phyloP scores from a whole-genome alignment of 1,139 yeast genomes.

The Candida frijolesensis region DNA sequence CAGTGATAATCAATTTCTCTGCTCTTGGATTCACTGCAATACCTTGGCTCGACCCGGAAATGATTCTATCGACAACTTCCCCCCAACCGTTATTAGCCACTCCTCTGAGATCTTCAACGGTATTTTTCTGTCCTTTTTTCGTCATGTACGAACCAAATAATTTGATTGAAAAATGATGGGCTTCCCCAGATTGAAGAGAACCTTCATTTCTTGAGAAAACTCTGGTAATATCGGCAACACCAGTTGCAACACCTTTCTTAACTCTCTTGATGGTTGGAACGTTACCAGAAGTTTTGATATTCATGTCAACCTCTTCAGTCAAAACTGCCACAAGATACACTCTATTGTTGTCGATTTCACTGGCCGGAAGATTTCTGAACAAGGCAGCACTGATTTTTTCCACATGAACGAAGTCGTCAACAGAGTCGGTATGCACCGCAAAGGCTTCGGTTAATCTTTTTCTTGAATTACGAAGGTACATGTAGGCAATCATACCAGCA shows the following conservation, averaged over 20 bases:
- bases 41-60: constrained; percentile 75
- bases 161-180: constrained; percentile 72
- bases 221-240: constrained; percentile 83
- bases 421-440: constrained; percentile 63
- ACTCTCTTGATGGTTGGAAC: constrained; percentile 44
- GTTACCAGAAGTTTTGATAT: constrained; percentile 23
- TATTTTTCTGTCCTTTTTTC: constrained; percentile 30
- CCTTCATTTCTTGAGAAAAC: constrained; percentile 71
- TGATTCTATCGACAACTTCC: constrained; percentile 76
- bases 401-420: constrained; percentile 59
- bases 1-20: constrained; percentile 66
- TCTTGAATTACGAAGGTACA: constrained; percentile 68
- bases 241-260: constrained; percentile 85
- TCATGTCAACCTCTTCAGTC: constrained; percentile 58
- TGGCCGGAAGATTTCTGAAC: constrained; percentile 76
- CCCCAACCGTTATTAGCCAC: constrained; percentile 82
- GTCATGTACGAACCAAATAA: constrained; percentile 69
- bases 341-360: constrained; percentile 61
- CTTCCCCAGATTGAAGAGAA: constrained; percentile 58
- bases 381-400: constrained; percentile 78
- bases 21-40: constrained; percentile 85
- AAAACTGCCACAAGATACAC: constrained; percentile 70
- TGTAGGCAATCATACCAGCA: constrained; percentile 69
- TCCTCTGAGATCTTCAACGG: constrained; percentile 24
- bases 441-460: constrained; percentile 79